phyloP scores from a whole-genome alignment of 2,329 filamentous ascomycete genomes.

The Chaetomium globosum region DNA sequence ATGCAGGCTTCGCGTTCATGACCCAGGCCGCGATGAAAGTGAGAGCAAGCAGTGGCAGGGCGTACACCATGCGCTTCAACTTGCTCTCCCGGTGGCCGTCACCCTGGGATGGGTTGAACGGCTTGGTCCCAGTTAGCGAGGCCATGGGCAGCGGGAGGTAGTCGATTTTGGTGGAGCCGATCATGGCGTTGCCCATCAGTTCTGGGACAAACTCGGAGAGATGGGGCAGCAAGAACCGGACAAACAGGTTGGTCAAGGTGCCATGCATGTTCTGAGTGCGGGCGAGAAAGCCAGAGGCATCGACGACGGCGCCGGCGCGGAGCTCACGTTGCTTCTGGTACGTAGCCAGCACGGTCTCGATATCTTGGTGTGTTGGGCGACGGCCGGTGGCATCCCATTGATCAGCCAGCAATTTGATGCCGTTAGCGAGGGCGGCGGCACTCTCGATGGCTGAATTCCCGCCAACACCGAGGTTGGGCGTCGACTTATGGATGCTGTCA shows the following conservation, averaged over 20 bases:
- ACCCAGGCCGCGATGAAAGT: conserved; percentile 13
- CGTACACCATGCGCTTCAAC: conserved; percentile 24
- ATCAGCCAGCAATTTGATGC: conserved; percentile 27
- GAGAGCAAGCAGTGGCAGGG: conserved; percentile 24
- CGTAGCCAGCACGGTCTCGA: conserved; percentile 21
- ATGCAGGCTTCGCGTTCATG: conserved; percentile 19
- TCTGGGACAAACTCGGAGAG: conserved; percentile 25
- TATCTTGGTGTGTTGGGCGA: conserved; percentile 7
- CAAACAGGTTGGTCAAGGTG: conserved; percentile 2
- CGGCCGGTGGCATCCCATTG: not conserved
- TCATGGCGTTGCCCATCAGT: conserved; percentile 15
- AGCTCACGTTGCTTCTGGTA: conserved; percentile 25
- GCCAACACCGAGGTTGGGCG: conserved; percentile 31
- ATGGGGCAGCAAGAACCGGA: conserved; percentile 18
- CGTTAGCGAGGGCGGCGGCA: conserved; percentile 30
- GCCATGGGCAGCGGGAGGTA: conserved; percentile 29
- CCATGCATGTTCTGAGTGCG: conserved; percentile 22
- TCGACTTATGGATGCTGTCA: conserved; percentile 33
- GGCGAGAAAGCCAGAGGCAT: conserved; percentile 16
- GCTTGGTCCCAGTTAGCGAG: conserved; percentile 26
- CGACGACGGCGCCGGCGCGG: conserved; percentile 16
- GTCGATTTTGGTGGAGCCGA: conserved; percentile 27
- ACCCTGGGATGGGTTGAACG: conserved; percentile 31
- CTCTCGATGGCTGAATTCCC: conserved; percentile 32
- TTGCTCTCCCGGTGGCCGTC: conserved; percentile 28